A percentile compares a stretch with the other conserved stretches of the same genome.
Conservation (phyloP, 2,329 filamentous ascomycete genomes). For the Alternaria ethzedia region DNA sequence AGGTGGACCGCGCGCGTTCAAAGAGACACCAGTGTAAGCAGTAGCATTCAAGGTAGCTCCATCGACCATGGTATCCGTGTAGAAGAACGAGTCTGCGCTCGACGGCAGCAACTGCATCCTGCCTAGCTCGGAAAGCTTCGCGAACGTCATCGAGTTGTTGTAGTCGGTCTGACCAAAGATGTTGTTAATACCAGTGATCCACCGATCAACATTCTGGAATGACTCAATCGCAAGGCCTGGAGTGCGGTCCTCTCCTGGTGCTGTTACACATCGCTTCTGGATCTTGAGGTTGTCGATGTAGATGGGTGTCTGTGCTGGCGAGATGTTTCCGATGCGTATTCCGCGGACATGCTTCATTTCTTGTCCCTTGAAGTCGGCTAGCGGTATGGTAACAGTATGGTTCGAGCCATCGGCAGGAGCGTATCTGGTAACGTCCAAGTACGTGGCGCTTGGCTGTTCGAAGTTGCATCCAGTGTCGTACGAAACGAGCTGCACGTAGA, state of each 20-base stretch:
- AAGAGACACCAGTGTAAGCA: slow-evolving; percentile 7
- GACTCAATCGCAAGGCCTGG: slow-evolving; percentile 11
- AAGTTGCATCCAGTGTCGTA: slow-evolving; percentile 4
- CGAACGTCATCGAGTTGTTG: slow-evolving; percentile 13
- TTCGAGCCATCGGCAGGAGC: slow-evolving; percentile 9
- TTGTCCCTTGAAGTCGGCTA: slow-evolving; percentile 10
- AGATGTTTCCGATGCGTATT: slow-evolving; percentile 14
- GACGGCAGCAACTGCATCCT: slow-evolving; percentile 11
- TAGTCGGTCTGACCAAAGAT: slow-evolving; percentile 11
- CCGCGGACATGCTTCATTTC: slow-evolving; percentile 9
- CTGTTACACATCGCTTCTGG: slow-evolving; percentile 12
- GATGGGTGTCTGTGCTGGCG: slow-evolving; percentile 8
- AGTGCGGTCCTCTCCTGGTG: slow-evolving; percentile 11
- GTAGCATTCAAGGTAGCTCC: slow-evolving; percentile 7
- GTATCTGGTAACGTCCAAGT: slow-evolving; percentile 11
- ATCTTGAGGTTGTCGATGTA: slow-evolving; percentile 14
- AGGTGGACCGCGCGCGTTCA: slow-evolving; percentile 7
- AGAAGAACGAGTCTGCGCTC: slow-evolving; percentile 5
- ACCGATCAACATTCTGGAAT: slow-evolving; percentile 12
- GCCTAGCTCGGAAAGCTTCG: slow-evolving; percentile 8
- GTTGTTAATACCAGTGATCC: slow-evolving; percentile 16
- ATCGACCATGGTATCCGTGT: slow-evolving; percentile 5
- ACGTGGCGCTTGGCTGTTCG: slow-evolving; percentile 5
- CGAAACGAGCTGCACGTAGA: slow-evolving; percentile 12
- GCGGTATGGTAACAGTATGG: slow-evolving; percentile 11